These are phyloP conservation scores for Globisporangium iwayamae DNA, from an alignment of 352 stramenopile species.

Conservation along the genomic window DNA sequence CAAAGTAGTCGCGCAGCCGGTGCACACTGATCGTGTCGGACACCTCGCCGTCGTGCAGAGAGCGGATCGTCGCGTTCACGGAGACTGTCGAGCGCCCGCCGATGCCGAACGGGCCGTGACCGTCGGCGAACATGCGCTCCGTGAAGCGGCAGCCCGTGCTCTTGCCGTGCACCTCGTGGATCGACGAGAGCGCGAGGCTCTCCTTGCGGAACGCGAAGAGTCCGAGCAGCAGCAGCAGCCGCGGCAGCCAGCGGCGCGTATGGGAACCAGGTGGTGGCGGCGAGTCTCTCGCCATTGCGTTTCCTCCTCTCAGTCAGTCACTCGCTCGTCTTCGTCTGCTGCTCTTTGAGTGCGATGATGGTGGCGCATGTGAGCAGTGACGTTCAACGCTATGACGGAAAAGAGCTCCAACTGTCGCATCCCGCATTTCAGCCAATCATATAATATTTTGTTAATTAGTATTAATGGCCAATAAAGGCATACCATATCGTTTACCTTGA, in stretches of 20 bases:
- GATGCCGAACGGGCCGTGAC: conserved; percentile 43
- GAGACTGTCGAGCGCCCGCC: conserved; percentile 42
- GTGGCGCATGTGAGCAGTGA: neutral
- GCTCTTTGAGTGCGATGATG: neutral
- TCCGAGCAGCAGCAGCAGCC: conserved; percentile 27
- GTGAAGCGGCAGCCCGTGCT: conserved; percentile 60
- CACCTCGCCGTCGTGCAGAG: conserved; percentile 51
- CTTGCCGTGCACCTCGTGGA: conserved; percentile 54
- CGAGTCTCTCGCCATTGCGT: neutral
- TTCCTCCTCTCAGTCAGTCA: neutral
- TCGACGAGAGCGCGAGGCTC: conserved; percentile 41
- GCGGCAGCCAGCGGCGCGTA: conserved; percentile 14
- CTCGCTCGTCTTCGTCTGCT: neutral
- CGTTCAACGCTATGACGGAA: neutral
- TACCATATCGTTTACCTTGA: neutral
- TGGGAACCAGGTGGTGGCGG: neutral
- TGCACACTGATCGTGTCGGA: conserved; percentile 66
- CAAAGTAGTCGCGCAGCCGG: conserved; percentile 72
- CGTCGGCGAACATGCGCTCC: conserved; percentile 80
- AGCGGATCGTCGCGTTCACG: conserved; percentile 45
- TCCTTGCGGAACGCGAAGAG: conserved; percentile 23
- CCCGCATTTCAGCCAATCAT: conserved; percentile 24
- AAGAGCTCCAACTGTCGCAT: conserved; percentile 30
- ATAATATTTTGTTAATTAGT: neutral
- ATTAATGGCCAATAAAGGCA: conserved; percentile 17